phyloP scores from a whole-genome alignment of 1,284 basidiomycete genomes.

The Malassezia nana region DNA sequence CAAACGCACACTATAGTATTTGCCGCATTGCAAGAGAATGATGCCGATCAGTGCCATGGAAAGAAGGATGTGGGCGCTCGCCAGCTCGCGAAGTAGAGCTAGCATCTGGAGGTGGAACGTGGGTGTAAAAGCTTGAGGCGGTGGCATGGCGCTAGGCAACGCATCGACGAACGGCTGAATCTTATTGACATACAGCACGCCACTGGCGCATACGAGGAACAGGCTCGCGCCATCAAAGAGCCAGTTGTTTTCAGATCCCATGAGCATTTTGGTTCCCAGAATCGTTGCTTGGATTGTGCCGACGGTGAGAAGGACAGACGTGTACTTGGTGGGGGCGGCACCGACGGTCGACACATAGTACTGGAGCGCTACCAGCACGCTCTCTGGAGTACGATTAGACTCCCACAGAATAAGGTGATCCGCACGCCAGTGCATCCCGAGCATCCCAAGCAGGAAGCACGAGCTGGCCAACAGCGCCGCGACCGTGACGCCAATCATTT shows the following conservation, averaged over 20 bases:
- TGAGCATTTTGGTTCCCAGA: constrained; percentile 32
- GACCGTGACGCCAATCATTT: constrained; percentile 26
- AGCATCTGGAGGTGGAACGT: not conserved
- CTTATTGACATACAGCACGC: constrained; percentile 38
- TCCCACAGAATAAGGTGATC: constrained; percentile 47
- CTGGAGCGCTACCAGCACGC: constrained; percentile 34
- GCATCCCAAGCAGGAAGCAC: constrained; percentile 42
- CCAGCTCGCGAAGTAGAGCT: constrained; percentile 30
- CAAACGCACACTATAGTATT: constrained; percentile 45
- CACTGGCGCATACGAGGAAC: constrained; percentile 41
- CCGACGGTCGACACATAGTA: constrained; percentile 41
- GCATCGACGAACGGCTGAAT: constrained; percentile 26
- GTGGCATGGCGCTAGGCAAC: not conserved
- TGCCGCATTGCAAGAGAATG: constrained; percentile 42
- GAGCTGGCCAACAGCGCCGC: constrained; percentile 23
- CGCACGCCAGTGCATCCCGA: constrained; percentile 45
- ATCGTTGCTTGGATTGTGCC: constrained; percentile 24
- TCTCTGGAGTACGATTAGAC: constrained; percentile 28
- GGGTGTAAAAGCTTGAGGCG: not conserved
- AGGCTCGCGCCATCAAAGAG: constrained; percentile 47
- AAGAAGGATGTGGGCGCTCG: constrained; percentile 39
- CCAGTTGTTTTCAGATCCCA: constrained; percentile 44
- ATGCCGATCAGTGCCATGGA: constrained; percentile 43
- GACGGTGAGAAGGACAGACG: constrained; percentile 22
- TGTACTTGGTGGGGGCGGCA: constrained; percentile 24